Percentiles rank a stretch among this genome's conserved stretches.
These are phyloP conservation scores for Tolypocladium cylindrosporum DNA, from an alignment of 2,329 filamentous ascomycete genomes.

Conservation along the genomic window DNA sequence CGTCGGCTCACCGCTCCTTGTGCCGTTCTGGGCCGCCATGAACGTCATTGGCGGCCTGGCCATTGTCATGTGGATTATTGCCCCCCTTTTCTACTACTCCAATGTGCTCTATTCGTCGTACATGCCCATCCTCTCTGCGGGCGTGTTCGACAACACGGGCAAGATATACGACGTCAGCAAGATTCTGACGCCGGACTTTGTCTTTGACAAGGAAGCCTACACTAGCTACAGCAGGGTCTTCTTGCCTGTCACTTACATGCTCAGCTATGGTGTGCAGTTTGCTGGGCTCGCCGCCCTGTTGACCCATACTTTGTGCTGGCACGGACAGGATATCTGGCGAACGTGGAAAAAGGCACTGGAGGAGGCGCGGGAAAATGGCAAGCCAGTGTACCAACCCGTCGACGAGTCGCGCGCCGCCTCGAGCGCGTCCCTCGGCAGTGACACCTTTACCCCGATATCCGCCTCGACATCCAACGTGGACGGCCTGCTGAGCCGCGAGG, in stretches of 20 bases:
- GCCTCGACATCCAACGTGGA: slow-evolving; percentile 33
- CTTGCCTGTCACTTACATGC: slow-evolving; percentile 75
- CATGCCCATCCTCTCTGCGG: slow-evolving; percentile 75
- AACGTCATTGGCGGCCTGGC: slow-evolving; percentile 75
- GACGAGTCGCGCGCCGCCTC: slow-evolving; percentile 15
- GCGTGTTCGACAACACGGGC: slow-evolving; percentile 79
- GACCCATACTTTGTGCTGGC: slow-evolving; percentile 76
- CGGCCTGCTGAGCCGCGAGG: slow-evolving; percentile 58
- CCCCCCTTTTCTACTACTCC: slow-evolving; percentile 70
- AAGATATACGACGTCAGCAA: slow-evolving; percentile 71
- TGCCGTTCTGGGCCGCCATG: slow-evolving; percentile 78
- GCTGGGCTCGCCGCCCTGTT: slow-evolving; percentile 70
- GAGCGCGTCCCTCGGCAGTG: slow-evolving; percentile 10
- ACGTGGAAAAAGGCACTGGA: slow-evolving; percentile 63
- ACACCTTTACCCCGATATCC: slow-evolving; percentile 14
- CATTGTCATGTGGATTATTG: slow-evolving; percentile 76
- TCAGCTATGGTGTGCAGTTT: slow-evolving; percentile 81
- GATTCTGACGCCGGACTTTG: slow-evolving; percentile 66
- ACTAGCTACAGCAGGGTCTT: slow-evolving; percentile 76
- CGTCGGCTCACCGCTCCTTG: slow-evolving; percentile 74
- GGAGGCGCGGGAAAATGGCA: slow-evolving; percentile 45
- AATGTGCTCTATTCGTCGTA: slow-evolving; percentile 75
- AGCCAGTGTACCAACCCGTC: slow-evolving; percentile 44
- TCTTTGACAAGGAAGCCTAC: slow-evolving; percentile 71
- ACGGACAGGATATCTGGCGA: slow-evolving; percentile 70